Evolutionary conservation across 257 asterid genomes (phyloP).

Genomic region (Agastache rugosa): DNA sequence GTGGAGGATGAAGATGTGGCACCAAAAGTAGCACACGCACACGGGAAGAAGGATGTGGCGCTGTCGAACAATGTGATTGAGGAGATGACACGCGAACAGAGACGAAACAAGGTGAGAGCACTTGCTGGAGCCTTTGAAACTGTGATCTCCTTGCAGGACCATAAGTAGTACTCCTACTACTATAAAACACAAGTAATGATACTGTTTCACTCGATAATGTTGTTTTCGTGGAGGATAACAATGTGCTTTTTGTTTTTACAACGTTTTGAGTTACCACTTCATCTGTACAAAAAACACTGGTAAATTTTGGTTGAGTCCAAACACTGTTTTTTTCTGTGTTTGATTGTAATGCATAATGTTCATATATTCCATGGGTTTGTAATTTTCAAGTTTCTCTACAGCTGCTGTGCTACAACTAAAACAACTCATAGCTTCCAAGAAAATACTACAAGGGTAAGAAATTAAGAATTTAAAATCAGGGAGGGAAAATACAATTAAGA

Average conservation of each 20-base stretch:
- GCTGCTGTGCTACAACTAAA: neutral
- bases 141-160: slow-evolving; percentile 67
- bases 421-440: neutral
- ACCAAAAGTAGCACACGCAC: slow-evolving; percentile 29
- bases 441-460: no score
- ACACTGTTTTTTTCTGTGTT: slow-evolving; percentile 1
- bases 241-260: slow-evolving; percentile 6
- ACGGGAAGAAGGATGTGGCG: slow-evolving; percentile 48
- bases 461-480: no score
- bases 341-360: slow-evolving; percentile 16
- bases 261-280: neutral
- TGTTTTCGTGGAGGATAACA: slow-evolving; percentile 32
- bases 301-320: slow-evolving; percentile 13
- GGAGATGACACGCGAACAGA: slow-evolving; percentile 71
- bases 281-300: slow-evolving; percentile 20
- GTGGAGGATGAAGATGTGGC: slow-evolving; percentile 18
- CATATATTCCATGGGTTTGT: neutral
- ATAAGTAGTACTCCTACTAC: slow-evolving; percentile 38
- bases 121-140: slow-evolving; percentile 87
- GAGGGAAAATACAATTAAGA: no score
- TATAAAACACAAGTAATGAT: neutral
- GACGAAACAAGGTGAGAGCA: slow-evolving; percentile 74
- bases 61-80: slow-evolving; percentile 73
- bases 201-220: slow-evolving; percentile 8
- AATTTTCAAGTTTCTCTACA: neutral